Evolutionary conservation across 2,329 filamentous ascomycete species (phyloP), one percentile per base, ranked within the genome.

Genomic region (Colletotrichum echinochloae): DNA sequence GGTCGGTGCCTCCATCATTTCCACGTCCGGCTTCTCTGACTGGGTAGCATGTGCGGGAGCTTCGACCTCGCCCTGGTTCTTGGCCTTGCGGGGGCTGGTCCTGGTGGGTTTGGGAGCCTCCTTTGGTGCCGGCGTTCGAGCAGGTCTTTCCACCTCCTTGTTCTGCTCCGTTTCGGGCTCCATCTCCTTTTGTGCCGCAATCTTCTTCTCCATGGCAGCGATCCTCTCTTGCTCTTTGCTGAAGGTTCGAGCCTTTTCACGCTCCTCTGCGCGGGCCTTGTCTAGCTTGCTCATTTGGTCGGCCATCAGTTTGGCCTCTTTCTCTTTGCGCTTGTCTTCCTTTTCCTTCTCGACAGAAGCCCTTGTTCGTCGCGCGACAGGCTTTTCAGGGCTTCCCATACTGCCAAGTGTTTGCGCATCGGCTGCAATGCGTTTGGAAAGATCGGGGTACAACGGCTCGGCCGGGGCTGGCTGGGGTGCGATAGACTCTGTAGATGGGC

Each of bases 261-360:
- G 86, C 77, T 94, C 91, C 79, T 92, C 91, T 74, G 90, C 88
- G 11, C 91, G 88, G 52, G 87, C 89, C 75, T 90, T 92, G 73
- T 92, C 90, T 3, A 92, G 82, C 76, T 89, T 91, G 28, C 83
- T 83, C 77, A 88, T 84, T 74, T 90, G 88, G 60, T 90, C 89
- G 20, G 86, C 87, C 74, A 88, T 83, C 30, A 86, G 86, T 74
- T 88, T 87, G 54, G 89, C 85, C 73, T 92, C 90, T 76, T 89
- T 92, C 8, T 92, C 88, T 48, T 86, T 88, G 44, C 89, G 88
- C 76, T 90, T 92, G 74, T 91, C 88, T 73, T 91, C 87, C 73
- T 85, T 88, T 74, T 90, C 88, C n/a, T 84, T 81, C 74, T 91
- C 89, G 0, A 84, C 81, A 0, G 89, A 91, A 7, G 87, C 88